Percentiles rank a stretch among this genome's conserved stretches.
Evolutionary conservation across 345 rosid genomes (phyloP).

Genomic region (Pugionium cornutum): DNA sequence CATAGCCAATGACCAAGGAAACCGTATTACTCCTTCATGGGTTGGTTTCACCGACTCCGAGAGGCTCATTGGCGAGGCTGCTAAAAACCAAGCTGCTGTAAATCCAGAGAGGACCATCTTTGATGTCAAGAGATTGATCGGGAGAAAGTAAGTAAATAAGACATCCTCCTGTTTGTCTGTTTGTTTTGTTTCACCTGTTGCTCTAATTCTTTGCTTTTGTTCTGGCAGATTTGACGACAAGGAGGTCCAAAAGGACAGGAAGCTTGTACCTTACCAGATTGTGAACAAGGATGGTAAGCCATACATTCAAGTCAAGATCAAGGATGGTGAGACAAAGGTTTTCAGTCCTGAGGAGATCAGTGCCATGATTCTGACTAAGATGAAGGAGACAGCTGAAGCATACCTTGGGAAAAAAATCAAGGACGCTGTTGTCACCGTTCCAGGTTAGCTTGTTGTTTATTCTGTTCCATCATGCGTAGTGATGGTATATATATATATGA

Average conservation of each 20-base stretch:
- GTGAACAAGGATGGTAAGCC: slow-evolving; percentile 86
- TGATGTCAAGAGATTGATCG: slow-evolving; percentile 59
- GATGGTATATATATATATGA: not conserved
- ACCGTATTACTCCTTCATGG: slow-evolving; percentile 66
- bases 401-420: slow-evolving; percentile 95
- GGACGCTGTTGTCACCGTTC: slow-evolving; percentile 72
- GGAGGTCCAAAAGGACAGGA: slow-evolving; percentile 59
- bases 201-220: not conserved
- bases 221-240: slow-evolving; percentile 51
- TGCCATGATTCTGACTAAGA: slow-evolving; percentile 65
- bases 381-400: slow-evolving; percentile 98
- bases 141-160: slow-evolving; percentile 43
- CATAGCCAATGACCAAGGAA: slow-evolving; percentile 64
- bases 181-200: not conserved
- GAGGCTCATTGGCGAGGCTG: slow-evolving; percentile 87
- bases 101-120: slow-evolving; percentile 56
- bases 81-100: slow-evolving; percentile 69
- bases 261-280: slow-evolving; percentile 60
- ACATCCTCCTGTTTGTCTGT: not conserved
- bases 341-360: slow-evolving; percentile 62
- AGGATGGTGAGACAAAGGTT: slow-evolving; percentile 62
- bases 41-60: slow-evolving; percentile 58
- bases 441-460: slow-evolving; percentile 42
- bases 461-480: not conserved
- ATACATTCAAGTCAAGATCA: slow-evolving; percentile 53